Evolutionary conservation across 2,329 filamentous ascomycete species (phyloP).

Genomic region (Emergomyces africanus): DNA sequence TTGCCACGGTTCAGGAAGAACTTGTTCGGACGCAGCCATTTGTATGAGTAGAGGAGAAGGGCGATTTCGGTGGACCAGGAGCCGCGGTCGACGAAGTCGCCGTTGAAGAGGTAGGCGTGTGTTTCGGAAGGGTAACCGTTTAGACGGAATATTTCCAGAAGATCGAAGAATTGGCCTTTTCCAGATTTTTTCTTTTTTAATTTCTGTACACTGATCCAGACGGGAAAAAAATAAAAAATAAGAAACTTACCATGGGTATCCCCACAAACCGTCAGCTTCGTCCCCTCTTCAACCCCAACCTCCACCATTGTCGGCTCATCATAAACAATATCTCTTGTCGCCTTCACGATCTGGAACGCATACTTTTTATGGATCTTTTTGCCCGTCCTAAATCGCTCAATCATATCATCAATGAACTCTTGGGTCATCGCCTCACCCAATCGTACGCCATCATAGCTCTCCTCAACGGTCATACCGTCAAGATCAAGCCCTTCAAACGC

Average conservation of each 20-base stretch:
- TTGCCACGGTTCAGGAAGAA: conserved; percentile 98
- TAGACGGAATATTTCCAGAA: conserved; percentile 88
- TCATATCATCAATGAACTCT: conserved; percentile 97
- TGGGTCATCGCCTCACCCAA: conserved; percentile 77
- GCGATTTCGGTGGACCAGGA: conserved; percentile 99
- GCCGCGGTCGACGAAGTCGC: conserved; percentile 94
- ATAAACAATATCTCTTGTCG: conserved; percentile 79
- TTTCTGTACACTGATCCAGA: not conserved
- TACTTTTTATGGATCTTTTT: conserved; percentile 96
- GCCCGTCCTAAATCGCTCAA: conserved; percentile 83
- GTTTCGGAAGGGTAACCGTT: conserved; percentile 76
- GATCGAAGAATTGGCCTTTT: conserved; percentile 94
- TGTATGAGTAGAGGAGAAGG: conserved; percentile 86
- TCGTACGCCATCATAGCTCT: conserved; percentile 70
- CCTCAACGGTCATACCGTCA: conserved; percentile 70
- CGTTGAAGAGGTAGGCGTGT: conserved; percentile 95
- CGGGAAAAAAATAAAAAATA: not conserved
- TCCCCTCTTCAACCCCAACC: conserved; percentile 63
- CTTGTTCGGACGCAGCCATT: conserved; percentile 75
- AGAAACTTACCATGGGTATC: conserved; percentile 70
- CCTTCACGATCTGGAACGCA: conserved; percentile 89
- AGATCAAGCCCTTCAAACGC: conserved; percentile 84
- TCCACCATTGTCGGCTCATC: conserved; percentile 97
- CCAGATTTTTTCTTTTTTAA: not conserved
- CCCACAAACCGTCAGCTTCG: conserved; percentile 83